Evolutionary conservation across 2,329 filamentous ascomycete genomes (phyloP), one percentile per base, ranked within the genome.

Genomic region (Chrysosporium keratinophilum): DNA sequence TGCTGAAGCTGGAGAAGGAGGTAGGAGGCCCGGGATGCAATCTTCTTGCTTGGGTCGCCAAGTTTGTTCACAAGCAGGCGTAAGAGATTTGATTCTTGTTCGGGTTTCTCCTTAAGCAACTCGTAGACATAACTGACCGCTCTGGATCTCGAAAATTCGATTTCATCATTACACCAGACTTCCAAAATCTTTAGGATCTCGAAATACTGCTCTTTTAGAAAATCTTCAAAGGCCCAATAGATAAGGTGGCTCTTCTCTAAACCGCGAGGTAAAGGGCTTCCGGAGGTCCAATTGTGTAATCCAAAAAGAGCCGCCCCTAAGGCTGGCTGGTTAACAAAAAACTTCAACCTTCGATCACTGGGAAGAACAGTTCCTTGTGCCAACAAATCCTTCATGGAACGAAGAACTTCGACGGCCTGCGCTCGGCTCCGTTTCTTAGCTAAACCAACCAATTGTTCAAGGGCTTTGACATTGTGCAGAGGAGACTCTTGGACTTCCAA

Each of bases 401-500:
- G 86, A 52, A 97, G 78, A n/a, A 94, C 90, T 65, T 90, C 86
- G 55, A 98, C 83, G 6, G 93, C 91, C 66, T 95, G 90, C 19
- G 87, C 87, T 68, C 94, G 85, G 66, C 88, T 97, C 70, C 89
- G 88, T 73, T 98, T 98, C 64, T 83, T 85, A n/a, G 90, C 88
- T 42, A 98, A 73, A 1, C 74, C 79, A 60, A 97, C 76, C 45
- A 98, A 75, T 58, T 82, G 88, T 62, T 97, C 91, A 58, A 97
- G 83, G 0, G 90, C 86, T 65, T 93, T 91, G 58, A 82, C 84
- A 57, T 90, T 97, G 70, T 98, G 93, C 50, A 97, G 74, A 15
- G 93, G 93, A 7, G 94, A 97, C 70, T 98, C 93, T 73, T 98
- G 94, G 11, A 96, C 83, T 54, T 93, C 86, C 61, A 98, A 76